Percentiles rank a stretch among this genome's conserved stretches.
These are phyloP conservation scores for Angomonas deanei DNA, from an alignment of 208 protist species.

Conservation along the genomic window DNA sequence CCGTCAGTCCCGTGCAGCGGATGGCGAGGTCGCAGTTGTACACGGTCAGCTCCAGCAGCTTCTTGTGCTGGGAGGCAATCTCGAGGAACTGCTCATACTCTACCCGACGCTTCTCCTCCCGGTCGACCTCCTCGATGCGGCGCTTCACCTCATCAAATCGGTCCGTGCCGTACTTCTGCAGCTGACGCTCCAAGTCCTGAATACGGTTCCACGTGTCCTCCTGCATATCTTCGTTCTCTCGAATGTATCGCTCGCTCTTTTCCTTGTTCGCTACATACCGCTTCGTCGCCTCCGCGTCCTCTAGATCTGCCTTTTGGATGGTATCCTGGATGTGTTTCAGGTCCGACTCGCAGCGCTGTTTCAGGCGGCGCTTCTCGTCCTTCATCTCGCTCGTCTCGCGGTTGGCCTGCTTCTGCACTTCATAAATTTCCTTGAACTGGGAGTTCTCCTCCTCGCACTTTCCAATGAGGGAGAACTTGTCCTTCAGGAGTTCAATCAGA, in stretches of 20 bases:
- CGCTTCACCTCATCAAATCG: conserved; percentile 84
- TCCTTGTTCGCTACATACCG: conserved; percentile 68
- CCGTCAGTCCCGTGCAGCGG: conserved; percentile 57
- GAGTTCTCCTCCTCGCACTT: conserved; percentile 77
- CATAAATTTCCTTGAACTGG: conserved; percentile 70
- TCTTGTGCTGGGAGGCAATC: conserved; percentile 72
- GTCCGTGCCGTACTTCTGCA: conserved; percentile 71
- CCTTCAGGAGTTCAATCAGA: conserved; percentile 67
- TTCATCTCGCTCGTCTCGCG: conserved; percentile 74
- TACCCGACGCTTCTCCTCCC: conserved; percentile 76
- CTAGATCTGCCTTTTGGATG: conserved; percentile 75
- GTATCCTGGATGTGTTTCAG: conserved; percentile 73
- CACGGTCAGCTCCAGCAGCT: conserved; percentile 75
- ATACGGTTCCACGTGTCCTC: conserved; percentile 76
- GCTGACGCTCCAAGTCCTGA: conserved; percentile 70
- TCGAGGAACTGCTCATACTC: conserved; percentile 81
- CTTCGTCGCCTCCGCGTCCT: conserved; percentile 75
- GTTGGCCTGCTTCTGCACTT: conserved; percentile 75
- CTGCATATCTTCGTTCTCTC: conserved; percentile 70
- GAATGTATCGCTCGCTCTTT: conserved; percentile 57
- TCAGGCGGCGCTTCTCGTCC: conserved; percentile 71
- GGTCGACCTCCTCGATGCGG: conserved; percentile 77
- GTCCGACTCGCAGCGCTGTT: conserved; percentile 69
- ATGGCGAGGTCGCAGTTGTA: conserved; percentile 79
- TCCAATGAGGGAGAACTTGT: conserved; percentile 72